A percentile compares a stretch with the other conserved stretches of the same genome.
These are phyloP conservation scores for Ambrosiella xylebori DNA, from an alignment of 2,329 filamentous ascomycete species.

Conservation along the genomic window DNA sequence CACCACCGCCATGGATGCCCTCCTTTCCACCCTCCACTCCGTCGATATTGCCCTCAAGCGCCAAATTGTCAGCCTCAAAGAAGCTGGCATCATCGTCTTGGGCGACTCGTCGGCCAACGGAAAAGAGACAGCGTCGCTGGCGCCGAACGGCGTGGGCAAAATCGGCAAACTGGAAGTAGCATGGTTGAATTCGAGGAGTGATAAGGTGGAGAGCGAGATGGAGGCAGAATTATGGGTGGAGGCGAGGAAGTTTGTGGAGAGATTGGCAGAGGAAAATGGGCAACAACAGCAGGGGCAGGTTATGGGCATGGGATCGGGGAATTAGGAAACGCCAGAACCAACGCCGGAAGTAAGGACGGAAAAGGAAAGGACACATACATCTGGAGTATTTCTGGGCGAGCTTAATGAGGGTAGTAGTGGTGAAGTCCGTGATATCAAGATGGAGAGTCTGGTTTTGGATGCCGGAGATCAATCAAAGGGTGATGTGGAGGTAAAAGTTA, in stretches of 20 bases:
- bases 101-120: conserved; percentile 10
- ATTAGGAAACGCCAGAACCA: too few relatives aligned
- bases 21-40: conserved; percentile 55
- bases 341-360: too few relatives aligned
- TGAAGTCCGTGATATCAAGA: too few relatives aligned
- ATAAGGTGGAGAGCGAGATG: conserved; percentile 66
- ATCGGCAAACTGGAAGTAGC: conserved; percentile 60
- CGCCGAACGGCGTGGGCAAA: conserved; percentile 37
- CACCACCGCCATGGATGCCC: conserved; percentile 43
- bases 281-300: not conserved
- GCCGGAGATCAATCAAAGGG: too few relatives aligned
- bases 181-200: conserved; percentile 73
- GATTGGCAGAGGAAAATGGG: conserved; percentile 4
- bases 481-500: too few relatives aligned
- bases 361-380: too few relatives aligned
- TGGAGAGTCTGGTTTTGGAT: too few relatives aligned
- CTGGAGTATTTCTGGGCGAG: too few relatives aligned
- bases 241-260: conserved; percentile 23
- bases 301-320: not conserved
- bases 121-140: conserved; percentile 22
- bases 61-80: conserved; percentile 57
- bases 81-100: conserved; percentile 54
- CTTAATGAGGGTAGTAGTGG: too few relatives aligned
- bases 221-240: conserved; percentile 59
- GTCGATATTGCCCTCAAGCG: conserved; percentile 59